Evolutionary conservation across 2,329 filamentous ascomycete genomes (phyloP).

Genomic region (Coniella vitis): DNA sequence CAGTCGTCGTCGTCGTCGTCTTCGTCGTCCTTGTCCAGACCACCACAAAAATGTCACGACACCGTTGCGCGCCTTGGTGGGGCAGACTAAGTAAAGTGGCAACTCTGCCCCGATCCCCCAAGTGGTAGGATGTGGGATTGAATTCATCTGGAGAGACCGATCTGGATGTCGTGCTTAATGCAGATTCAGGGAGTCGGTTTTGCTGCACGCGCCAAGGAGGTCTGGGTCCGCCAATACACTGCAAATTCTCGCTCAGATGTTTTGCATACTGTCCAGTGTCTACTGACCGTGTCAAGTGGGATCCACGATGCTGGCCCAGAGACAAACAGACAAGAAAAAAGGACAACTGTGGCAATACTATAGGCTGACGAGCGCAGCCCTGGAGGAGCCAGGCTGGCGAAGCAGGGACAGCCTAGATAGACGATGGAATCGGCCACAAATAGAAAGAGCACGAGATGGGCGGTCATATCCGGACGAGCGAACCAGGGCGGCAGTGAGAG

Average conservation of each 20-base stretch:
- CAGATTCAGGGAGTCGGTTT: neutral
- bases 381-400: neutral
- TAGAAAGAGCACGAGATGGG: conserved; percentile 6
- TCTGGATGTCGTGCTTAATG: conserved; percentile 4
- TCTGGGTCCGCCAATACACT: neutral
- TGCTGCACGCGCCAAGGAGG: neutral
- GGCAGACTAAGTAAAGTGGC: too few species aligned
- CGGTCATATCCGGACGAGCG: conserved; percentile 13
- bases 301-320: too few species aligned
- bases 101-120: too few species aligned
- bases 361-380: neutral
- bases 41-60: too few species aligned
- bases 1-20: too few species aligned
- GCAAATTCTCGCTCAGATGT: too few species aligned
- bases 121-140: too few species aligned
- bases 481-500: neutral
- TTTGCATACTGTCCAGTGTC: too few species aligned
- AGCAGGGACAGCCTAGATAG: conserved; percentile 12
- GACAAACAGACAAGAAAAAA: too few species aligned
- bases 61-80: too few species aligned
- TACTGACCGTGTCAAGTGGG: too few species aligned
- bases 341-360: neutral
- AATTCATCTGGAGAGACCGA: neutral
- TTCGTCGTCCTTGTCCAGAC: too few species aligned
- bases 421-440: conserved; percentile 8